Base-by-base conservation (phyloP, 208 protist genomes). In the Crithidia expoeki region DNA sequence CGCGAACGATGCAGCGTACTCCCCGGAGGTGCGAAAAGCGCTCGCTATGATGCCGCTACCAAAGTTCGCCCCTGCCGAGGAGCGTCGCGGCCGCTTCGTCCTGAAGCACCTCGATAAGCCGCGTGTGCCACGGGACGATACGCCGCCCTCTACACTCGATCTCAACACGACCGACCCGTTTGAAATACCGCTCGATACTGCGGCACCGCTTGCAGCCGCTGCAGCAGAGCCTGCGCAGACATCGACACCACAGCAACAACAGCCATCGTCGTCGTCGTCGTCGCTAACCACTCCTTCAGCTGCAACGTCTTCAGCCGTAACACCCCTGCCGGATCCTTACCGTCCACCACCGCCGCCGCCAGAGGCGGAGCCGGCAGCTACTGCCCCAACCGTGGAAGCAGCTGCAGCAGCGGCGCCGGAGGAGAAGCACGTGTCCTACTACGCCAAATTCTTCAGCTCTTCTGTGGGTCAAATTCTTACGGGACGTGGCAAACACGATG, bases 401-500 rank as follows among this genome's bases (percentile, higher is more conserved):
- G 44, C 47, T 44, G 12, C 46, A 12, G 19, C 67, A 2, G 2
- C 68, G 14, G 21, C 32, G 21, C 49, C 17, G 27, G 61, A 47
- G 56, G 65, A 74, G 51, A 74, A 71, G 25, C 74, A 65, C 19
- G 71, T 73, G 44, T 88, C 85, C 42, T 88, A 87, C 71, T 90
- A 88, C 76, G 74, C 79, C 4, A 90, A 90, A 60, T 85, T 90
- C 68, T 90, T 90, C 70, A 74, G 76, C 59, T 76, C 67, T 25
- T 86, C 82, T 12, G 68, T 88, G n/a, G 79, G 83, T 6, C 83
- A 82, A 21, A 74, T 88, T 42, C 71, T 88, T 17, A 60, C 30
- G 16, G 75, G 83, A 14, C 63, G 79, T 33, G 70, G 74, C 27
- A 14, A 10, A 21, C 53, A 66, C 56, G 76, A 64, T 4, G 58